Evolutionary conservation across 1,284 basidiomycete genomes (phyloP).

Genomic region (Cryptococcus hybrid): DNA sequence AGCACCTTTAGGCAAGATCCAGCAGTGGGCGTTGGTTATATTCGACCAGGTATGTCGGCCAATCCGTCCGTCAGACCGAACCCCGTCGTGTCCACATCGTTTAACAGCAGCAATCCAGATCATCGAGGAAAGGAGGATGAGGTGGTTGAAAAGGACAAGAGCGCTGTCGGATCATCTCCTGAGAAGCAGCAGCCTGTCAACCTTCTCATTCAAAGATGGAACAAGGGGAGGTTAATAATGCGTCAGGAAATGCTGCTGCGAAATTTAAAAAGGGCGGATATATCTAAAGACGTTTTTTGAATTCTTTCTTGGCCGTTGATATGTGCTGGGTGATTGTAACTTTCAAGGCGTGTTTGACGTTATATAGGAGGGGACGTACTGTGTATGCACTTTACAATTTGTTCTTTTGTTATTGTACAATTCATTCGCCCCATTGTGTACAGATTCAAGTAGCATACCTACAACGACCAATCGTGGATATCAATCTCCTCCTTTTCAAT

Average conservation of each 20-base stretch:
- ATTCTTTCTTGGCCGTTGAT: no score
- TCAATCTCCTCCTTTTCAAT: constrained; percentile 27
- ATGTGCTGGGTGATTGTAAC: background rate
- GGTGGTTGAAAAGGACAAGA: background rate
- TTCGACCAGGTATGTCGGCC: constrained; percentile 11
- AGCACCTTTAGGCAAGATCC: background rate
- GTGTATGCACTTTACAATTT: background rate
- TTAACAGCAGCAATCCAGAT: background rate
- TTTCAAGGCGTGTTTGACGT: background rate
- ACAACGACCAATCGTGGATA: constrained; percentile 32
- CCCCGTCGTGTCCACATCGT: constrained; percentile 11
- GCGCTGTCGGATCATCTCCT: constrained; percentile 21
- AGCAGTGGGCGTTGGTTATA: background rate
- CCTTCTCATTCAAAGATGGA: constrained; percentile 41
- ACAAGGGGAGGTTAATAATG: constrained; percentile 25
- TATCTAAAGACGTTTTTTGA: constrained; percentile 3
- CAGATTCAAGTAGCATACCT: background rate
- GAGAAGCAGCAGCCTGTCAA: constrained; percentile 47
- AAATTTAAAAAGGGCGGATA: constrained; percentile 12
- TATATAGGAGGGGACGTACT: background rate
- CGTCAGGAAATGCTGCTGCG: constrained; percentile 3
- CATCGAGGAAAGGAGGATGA: background rate
- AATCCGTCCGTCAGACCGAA: constrained; percentile 9
- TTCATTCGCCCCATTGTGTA: background rate
- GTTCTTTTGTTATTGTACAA: background rate